Base-by-base conservation (phyloP, 495 filamentous ascomycete species). In the Annulohypoxylon stygium region DNA sequence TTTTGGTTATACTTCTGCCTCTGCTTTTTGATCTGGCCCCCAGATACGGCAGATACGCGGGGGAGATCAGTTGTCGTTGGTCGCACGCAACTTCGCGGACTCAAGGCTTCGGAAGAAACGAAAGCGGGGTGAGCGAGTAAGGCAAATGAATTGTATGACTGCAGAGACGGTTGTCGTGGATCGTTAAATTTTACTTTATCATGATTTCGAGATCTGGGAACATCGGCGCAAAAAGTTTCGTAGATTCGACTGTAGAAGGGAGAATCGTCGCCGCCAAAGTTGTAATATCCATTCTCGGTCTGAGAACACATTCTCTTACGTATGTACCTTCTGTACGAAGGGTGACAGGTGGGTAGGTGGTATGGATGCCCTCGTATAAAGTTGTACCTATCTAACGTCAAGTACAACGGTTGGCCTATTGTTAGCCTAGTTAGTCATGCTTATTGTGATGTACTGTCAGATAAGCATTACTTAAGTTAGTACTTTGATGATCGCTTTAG, bases 241-340 rank as follows among this genome's bases (percentile, higher is more conserved):
- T 54, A 75, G 30, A 75, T 75, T 14, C 64, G 62, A 47, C 72
- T 75, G 67, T 67, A 75, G 43, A 75, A 70, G 43, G 72, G 67
- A 70, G 72, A 75, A 39, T 75, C 67, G 59, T 75, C 67, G 67
- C 57, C 67, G 51, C 33, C 25, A 37, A 60, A 43, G 59, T 53
- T 62, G 67, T 64, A 70, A 59, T 70, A 67, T 45, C 51, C 65
- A 64, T 62, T 51, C 36, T 61, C 50, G 20, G 61, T 71, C 36
- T 71, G 55, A 66, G 71, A 74, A 61, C 67, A 75, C 72, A 75
- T 75, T 68, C 71, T 74, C 71, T 74, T 69, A 69, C 70, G 60
- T 62, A 62, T 36, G 34, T 54, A 66, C 26, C 14, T 57, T 14
- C 20, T 41, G 62, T 65, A 65, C 51, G 34, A 53, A 53, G 48